Evolutionary conservation across 208 protist genomes (phyloP).

Genomic region (Crithidia thermophila): DNA sequence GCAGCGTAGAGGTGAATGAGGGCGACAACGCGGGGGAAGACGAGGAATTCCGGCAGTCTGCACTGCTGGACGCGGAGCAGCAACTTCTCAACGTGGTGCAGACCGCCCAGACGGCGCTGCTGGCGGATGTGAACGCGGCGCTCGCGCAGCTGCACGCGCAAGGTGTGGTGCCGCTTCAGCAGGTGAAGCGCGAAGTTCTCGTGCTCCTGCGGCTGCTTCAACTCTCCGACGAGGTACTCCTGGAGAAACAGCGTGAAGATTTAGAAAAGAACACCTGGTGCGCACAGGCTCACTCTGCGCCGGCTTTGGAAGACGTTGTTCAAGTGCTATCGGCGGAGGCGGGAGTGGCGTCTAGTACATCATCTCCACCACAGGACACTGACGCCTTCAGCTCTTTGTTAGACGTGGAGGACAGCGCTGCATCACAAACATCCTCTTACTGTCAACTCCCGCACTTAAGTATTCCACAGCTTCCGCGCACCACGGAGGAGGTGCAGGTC

Average conservation of each 20-base stretch:
- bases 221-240: conserved; percentile 19
- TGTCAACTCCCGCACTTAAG: not conserved
- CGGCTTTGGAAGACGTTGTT: too few relatives aligned
- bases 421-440: too few relatives aligned
- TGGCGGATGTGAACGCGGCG: conserved; percentile 10
- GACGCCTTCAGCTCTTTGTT: too few relatives aligned
- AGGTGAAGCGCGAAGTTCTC: conserved; percentile 3
- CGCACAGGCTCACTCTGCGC: too few relatives aligned
- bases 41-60: not conserved
- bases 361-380: not conserved
- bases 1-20: not conserved
- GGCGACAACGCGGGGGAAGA: not conserved
- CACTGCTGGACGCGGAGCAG: conserved; percentile 26
- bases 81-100: conserved; percentile 15
- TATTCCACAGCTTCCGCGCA: conserved; percentile 10
- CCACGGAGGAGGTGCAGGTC: conserved; percentile 5
- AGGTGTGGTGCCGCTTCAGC: conserved; percentile 2
- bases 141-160: conserved; percentile 10
- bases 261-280: not conserved
- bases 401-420: too few relatives aligned
- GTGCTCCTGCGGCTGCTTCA: conserved; percentile 39
- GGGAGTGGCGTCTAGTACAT: not conserved
- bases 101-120: conserved; percentile 2
- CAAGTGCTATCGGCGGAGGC: not conserved
- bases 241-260: too few relatives aligned